These are phyloP conservation scores for Echium plantagineum DNA, from an alignment of 257 asterid genomes.

Conservation along the genomic window DNA sequence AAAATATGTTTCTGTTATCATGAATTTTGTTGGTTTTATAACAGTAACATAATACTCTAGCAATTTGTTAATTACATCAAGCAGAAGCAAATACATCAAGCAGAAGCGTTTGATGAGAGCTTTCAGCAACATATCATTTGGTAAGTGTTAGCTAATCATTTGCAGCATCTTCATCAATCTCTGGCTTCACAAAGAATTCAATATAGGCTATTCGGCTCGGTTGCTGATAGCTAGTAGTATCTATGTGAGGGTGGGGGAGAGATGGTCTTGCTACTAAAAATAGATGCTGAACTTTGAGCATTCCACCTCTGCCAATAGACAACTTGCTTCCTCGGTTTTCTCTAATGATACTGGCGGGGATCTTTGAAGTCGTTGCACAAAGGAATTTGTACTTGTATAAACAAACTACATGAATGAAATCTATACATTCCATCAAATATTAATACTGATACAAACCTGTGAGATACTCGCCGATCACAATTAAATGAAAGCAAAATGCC, in stretches of 20 bases:
- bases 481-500: slow-evolving; percentile 77
- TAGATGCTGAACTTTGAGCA: slow-evolving; percentile 89
- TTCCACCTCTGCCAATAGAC: slow-evolving; percentile 85
- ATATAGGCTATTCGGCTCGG: slow-evolving; percentile 92
- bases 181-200: slow-evolving; percentile 95
- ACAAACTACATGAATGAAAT: slow-evolving; percentile 4
- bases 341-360: slow-evolving; percentile 64
- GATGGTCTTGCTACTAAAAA: slow-evolving; percentile 59
- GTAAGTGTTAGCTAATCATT: slow-evolving; percentile 12
- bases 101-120: background rate
- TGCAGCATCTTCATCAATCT: slow-evolving; percentile 44
- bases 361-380: slow-evolving; percentile 81
- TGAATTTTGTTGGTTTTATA: too few relatives aligned
- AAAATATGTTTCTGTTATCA: too few relatives aligned
- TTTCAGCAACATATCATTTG: background rate
- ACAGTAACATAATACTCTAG: too few relatives aligned
- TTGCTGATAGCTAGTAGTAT: slow-evolving; percentile 68
- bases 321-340: slow-evolving; percentile 93
- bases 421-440: background rate
- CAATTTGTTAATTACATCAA: too few relatives aligned
- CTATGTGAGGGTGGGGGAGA: slow-evolving; percentile 35
- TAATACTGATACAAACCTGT: slow-evolving; percentile 33
- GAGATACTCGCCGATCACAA: slow-evolving; percentile 61
- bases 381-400: slow-evolving; percentile 76
- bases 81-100: too few relatives aligned